A percentile compares a stretch with the other conserved stretches of the same genome.
These are phyloP conservation scores for Teratosphaeria viscida DNA, from an alignment of 2,329 filamentous ascomycete genomes.

Conservation along the genomic window DNA sequence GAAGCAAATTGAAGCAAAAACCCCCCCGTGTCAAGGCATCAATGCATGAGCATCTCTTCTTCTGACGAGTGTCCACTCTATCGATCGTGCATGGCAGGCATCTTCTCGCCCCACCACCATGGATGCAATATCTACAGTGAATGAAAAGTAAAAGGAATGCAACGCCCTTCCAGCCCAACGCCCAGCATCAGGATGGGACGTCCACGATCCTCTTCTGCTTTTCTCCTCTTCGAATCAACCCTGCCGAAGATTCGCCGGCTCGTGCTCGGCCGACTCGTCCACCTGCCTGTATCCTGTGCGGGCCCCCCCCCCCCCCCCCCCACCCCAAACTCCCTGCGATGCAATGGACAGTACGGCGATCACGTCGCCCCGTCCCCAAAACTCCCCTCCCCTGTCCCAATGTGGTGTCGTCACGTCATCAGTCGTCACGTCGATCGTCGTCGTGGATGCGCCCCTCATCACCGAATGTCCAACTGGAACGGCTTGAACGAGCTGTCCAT, in stretches of 20 bases:
- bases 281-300: not conserved
- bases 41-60: not conserved
- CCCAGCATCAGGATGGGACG: not conserved
- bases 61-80: not conserved
- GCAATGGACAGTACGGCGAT: not conserved
- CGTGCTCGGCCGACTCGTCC: not conserved
- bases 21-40: not conserved
- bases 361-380: not conserved
- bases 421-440: not conserved
- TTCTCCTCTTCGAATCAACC: not conserved
- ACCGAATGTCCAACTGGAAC: constrained; percentile 73
- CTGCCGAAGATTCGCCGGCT: too few species aligned
- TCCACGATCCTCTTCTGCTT: not conserved
- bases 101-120: not conserved
- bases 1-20: too few species aligned
- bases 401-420: not conserved
- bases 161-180: not conserved
- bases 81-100: not conserved
- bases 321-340: not conserved
- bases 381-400: not conserved
- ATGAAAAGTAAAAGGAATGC: not conserved
- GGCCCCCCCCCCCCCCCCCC: not conserved
- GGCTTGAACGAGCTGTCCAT: constrained; percentile 74
- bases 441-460: constrained; percentile 20
- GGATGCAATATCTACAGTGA: not conserved